Conservation (phyloP, 139 green algal species). For the Tetratostichococcus sp. region DNA sequence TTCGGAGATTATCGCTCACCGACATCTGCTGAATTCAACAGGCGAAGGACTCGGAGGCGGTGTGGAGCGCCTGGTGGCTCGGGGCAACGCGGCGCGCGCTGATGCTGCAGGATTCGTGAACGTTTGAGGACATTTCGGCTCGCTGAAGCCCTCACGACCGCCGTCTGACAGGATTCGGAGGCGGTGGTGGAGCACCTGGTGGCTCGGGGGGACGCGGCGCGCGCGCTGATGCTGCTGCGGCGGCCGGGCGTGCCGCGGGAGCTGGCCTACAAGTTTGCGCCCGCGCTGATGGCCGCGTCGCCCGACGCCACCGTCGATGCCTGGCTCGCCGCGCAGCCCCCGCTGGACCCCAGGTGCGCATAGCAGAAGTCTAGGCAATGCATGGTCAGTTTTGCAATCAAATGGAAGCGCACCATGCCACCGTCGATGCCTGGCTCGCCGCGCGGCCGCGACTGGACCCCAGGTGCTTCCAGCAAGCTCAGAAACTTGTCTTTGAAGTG, state of each 20-base stretch:
- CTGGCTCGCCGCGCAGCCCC: conserved; percentile 59
- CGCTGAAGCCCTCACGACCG: no score
- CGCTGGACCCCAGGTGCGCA: conserved; percentile 49
- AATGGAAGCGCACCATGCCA: conserved; percentile 40
- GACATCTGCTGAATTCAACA: no score
- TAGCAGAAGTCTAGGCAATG: no score
- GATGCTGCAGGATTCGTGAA: no score
- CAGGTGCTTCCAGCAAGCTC: conserved; percentile 10
- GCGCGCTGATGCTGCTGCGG: conserved; percentile 78
- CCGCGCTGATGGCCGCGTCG: conserved; percentile 47
- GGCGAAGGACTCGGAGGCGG: no score
- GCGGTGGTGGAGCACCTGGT: conserved; percentile 80
- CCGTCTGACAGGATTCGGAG: conserved; percentile 80
- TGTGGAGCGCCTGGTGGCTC: no score
- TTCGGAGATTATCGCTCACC: no score
- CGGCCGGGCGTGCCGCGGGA: conserved; percentile 56
- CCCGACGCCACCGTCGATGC: conserved; percentile 63
- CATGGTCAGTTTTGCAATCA: no score
- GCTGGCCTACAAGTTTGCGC: conserved; percentile 84
- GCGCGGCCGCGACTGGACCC: conserved; percentile 53
- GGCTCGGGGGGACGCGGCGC: conserved; percentile 37
- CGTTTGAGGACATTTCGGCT: no score
- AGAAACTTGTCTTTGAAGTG: no score
- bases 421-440: conserved; percentile 74
- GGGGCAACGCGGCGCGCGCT: no score